phyloP scores from a whole-genome alignment of 768 basidiomycete genomes.

The Macrolepiota dolichaula region DNA sequence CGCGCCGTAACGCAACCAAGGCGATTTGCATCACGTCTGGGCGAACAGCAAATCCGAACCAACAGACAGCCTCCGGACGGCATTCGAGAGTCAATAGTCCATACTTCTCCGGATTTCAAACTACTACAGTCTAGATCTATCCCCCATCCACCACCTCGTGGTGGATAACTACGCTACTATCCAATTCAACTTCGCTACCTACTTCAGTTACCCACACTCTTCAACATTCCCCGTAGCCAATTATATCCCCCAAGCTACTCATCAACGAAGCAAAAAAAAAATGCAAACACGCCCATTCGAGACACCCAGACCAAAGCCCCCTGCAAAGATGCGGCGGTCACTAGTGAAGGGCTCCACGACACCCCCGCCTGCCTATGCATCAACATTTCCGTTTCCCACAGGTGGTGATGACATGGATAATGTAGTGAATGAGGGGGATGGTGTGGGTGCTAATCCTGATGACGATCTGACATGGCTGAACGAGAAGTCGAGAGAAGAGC shows the following conservation, averaged over 20 bases:
- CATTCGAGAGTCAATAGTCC: not conserved
- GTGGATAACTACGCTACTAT: not conserved
- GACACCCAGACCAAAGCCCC: conserved; percentile 66
- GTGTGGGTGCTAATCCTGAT: not conserved
- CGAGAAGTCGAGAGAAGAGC: conserved; percentile 70
- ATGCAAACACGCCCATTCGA: conserved; percentile 24
- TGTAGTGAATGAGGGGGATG: not conserved
- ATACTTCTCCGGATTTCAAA: not conserved
- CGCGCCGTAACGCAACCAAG: not conserved
- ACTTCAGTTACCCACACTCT: not conserved
- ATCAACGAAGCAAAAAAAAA: not conserved
- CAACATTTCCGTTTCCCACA: conserved; percentile 32
- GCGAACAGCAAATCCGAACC: not conserved
- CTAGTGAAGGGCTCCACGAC: conserved; percentile 31
- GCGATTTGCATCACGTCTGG: not conserved
- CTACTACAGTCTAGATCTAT: not conserved
- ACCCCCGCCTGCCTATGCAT: conserved; percentile 58
- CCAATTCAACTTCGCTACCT: not conserved
- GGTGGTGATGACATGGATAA: not conserved
- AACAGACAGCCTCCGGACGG: not conserved
- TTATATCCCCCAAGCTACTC: not conserved
- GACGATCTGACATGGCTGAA: conserved; percentile 41
- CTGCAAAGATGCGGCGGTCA: conserved; percentile 60
- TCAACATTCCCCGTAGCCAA: not conserved
- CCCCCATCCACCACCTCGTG: not conserved